Base-by-base conservation (phyloP, 768 basidiomycete genomes). In the Amylocystis lapponica region DNA sequence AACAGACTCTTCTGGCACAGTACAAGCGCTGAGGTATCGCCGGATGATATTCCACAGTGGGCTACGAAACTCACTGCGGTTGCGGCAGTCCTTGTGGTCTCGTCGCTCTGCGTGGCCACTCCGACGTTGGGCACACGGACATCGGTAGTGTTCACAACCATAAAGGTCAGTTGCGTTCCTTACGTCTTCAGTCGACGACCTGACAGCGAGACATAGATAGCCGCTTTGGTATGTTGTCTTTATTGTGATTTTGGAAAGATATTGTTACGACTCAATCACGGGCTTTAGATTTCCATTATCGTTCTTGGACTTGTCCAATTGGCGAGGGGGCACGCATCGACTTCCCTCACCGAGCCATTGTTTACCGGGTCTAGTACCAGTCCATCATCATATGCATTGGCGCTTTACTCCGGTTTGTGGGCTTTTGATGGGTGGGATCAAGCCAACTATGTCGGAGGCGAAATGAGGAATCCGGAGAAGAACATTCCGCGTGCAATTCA, bases 381-480 rank as follows among this genome's bases (percentile, higher is more conserved):
- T 48, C 86, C 91, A 1, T 86, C 89, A 1, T 71, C 80, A 2
- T 97, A 91, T 66, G 89, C 94, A 5, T 69, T 97, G n/a, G 95
- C 94, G 0, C 69, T 97, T 5, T 99, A 96, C 63, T 95, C 92
- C 10, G 90, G 92, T 3, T 67, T 98, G 4, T 97, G 87, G 90
- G 93, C 93, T 2, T 93, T 90, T 51, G 93, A 93, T 61, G 95
- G 95, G 1, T 99, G 93, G 93, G 94, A 94, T 56, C 86, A 88
- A 63, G 83, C 78, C 22, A 93, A 91, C 59, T 95, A 86, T 50
- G 88, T 97, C 13, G 88, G 86, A 12, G 94, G 88, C 22, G 92
- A 92, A 62, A 87, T 97, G 67, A 67, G 71, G 41, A 77, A 84
- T 47, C 81, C 89, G 2, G 78, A 84, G 56, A 86, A 79, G 57